Conservation (phyloP, 2,329 filamentous ascomycete species). For the Diplodia seriata region DNA sequence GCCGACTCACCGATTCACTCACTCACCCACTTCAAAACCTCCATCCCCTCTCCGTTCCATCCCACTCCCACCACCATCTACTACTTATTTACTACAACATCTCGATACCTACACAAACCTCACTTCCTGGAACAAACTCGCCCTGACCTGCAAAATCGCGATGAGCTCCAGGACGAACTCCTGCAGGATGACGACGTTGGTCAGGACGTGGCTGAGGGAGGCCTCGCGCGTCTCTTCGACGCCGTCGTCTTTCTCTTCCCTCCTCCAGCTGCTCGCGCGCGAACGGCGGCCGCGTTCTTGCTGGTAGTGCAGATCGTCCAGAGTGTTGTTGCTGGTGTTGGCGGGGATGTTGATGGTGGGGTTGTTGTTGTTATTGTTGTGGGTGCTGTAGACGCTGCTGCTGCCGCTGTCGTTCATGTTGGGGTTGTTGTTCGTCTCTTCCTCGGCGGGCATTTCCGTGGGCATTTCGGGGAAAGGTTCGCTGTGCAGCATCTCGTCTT, state of each 20-base stretch:
- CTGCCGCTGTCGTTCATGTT: too few species aligned
- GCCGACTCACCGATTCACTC: too few species aligned
- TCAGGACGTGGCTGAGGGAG: constrained; percentile 57
- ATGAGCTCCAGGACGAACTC: constrained; percentile 59
- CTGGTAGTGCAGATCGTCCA: neutral
- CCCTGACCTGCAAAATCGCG: constrained; percentile 57
- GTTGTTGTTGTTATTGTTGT: neutral
- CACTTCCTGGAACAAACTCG: constrained; percentile 57
- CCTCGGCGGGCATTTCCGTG: neutral
- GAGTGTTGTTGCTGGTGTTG: neutral
- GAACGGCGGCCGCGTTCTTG: neutral
- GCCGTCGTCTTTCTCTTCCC: constrained; percentile 33
- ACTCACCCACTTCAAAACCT: neutral
- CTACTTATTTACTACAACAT: too few species aligned
- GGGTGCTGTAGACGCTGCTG: neutral
- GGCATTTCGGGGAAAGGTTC: neutral
- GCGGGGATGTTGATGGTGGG: neutral
- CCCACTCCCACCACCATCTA: too few species aligned
- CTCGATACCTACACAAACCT: constrained; percentile 40
- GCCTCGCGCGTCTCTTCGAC: constrained; percentile 46
- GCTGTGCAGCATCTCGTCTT: neutral
- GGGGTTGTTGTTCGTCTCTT: neutral
- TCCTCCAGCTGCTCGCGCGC: neutral
- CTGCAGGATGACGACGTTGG: constrained; percentile 59
- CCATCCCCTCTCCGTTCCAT: too few species aligned